A percentile compares a stretch with the other conserved stretches of the same genome.
These are phyloP conservation scores for Podospora comata DNA, from an alignment of 495 filamentous ascomycete species.

Conservation along the genomic window DNA sequence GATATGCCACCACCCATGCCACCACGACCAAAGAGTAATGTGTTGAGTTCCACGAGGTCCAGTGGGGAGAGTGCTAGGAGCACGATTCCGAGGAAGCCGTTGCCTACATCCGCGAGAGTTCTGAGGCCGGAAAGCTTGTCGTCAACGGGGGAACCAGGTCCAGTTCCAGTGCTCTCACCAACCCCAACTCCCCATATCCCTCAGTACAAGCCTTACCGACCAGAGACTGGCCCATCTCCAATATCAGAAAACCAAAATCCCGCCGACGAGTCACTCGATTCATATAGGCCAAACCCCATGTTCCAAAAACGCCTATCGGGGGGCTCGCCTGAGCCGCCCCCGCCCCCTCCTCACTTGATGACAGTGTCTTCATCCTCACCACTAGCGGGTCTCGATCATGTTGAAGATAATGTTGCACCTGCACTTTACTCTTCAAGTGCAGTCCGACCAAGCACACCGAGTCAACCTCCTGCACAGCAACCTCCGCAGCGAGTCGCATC, in stretches of 20 bases:
- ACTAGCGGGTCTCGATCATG: not conserved
- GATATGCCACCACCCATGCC: slow-evolving; percentile 50
- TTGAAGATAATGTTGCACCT: not conserved
- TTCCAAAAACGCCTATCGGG: slow-evolving; percentile 16
- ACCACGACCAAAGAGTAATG: slow-evolving; percentile 39
- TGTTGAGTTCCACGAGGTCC: slow-evolving; percentile 44
- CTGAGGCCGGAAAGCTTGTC: slow-evolving; percentile 13
- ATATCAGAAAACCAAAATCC: not conserved
- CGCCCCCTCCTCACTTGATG: not conserved
- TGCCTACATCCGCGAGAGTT: slow-evolving; percentile 32
- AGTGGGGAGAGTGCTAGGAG: slow-evolving; percentile 45
- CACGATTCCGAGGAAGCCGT: slow-evolving; percentile 44
- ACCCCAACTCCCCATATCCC: not conserved
- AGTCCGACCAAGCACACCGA: slow-evolving; percentile 20
- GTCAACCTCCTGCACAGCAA: not conserved
- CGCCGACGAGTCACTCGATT: not conserved
- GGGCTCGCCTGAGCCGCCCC: not conserved
- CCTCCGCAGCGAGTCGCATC: slow-evolving; percentile 7
- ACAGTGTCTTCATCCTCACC: slow-evolving; percentile 7
- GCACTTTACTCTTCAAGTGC: not conserved
- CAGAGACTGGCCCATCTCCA: not conserved
- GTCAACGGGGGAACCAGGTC: not conserved
- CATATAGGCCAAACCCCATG: slow-evolving; percentile 28
- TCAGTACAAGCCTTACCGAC: not conserved
- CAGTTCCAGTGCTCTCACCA: not conserved